phyloP scores from a whole-genome alignment of 768 basidiomycete species.

The Boletus vinaceobasis region DNA sequence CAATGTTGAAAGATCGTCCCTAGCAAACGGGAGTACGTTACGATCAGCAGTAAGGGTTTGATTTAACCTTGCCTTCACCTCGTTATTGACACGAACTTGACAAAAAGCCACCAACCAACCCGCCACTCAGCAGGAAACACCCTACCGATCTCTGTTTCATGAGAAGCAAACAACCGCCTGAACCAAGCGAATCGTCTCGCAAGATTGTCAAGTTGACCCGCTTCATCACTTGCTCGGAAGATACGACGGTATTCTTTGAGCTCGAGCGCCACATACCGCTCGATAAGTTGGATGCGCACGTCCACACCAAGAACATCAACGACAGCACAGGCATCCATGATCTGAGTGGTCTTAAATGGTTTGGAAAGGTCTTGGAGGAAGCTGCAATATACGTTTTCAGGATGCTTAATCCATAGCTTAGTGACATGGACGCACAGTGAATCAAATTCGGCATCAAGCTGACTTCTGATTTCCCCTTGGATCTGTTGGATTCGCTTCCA shows the following conservation, averaged over 20 bases:
- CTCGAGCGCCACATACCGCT: conserved; percentile 85
- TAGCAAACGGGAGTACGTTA: conserved; percentile 25
- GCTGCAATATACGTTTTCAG: conserved; percentile 38
- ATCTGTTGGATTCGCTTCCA: conserved; percentile 79
- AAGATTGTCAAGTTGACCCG: conserved; percentile 94
- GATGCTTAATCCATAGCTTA: not conserved
- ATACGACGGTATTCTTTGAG: conserved; percentile 95
- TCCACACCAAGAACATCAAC: conserved; percentile 87
- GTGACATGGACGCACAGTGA: conserved; percentile 63
- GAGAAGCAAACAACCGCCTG: conserved; percentile 73
- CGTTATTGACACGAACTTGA: conserved; percentile 89
- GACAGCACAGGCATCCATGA: conserved; percentile 83
- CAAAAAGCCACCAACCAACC: conserved; percentile 75
- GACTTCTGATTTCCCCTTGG: conserved; percentile 75
- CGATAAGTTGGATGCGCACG: conserved; percentile 74
- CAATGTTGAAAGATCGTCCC: conserved; percentile 80
- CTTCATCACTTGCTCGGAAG: conserved; percentile 90
- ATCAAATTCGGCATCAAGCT: conserved; percentile 90
- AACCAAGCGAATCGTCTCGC: conserved; percentile 96
- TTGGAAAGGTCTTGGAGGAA: conserved; percentile 76
- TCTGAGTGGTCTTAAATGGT: conserved; percentile 57
- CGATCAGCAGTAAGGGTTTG: not conserved
- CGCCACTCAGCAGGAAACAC: conserved; percentile 87
- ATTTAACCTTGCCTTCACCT: conserved; percentile 44
- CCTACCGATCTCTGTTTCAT: conserved; percentile 82